Conservation (phyloP, 75 land plant species). For the Cunninghamia lanceolata region DNA sequence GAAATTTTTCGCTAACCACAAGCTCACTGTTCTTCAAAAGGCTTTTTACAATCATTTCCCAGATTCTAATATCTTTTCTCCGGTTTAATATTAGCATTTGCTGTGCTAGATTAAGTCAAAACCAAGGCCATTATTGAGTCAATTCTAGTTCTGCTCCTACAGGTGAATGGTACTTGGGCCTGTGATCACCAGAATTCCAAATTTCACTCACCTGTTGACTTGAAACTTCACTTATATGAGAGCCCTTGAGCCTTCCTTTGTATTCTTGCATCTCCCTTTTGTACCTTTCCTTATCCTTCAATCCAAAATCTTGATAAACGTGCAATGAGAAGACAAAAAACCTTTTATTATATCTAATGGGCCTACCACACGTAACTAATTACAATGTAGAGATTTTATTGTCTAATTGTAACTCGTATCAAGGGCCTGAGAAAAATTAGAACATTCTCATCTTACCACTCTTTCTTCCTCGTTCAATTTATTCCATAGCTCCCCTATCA, state of each 20-base stretch:
- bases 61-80: neutral
- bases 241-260: conserved; percentile 38
- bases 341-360: neutral
- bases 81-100: neutral
- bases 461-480: conserved; percentile 68
- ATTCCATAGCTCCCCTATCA: conserved; percentile 89
- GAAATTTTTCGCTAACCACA: neutral
- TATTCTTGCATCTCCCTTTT: conserved; percentile 72
- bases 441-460: conserved; percentile 25
- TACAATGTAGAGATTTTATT: neutral
- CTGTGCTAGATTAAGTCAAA: neutral
- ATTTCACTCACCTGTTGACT: neutral
- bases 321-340: conserved; percentile 15
- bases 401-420: neutral
- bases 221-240: neutral
- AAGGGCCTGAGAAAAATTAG: neutral
- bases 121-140: neutral
- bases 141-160: neutral
- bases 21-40: neutral
- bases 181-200: neutral
- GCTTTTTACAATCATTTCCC: neutral
- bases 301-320: conserved; percentile 77
- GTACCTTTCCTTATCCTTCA: conserved; percentile 88
- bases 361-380: neutral
- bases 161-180: neutral